Conservation (phyloP, 371 early-diverging fungal genomes). For the Syncephalastrum racemosum region DNA sequence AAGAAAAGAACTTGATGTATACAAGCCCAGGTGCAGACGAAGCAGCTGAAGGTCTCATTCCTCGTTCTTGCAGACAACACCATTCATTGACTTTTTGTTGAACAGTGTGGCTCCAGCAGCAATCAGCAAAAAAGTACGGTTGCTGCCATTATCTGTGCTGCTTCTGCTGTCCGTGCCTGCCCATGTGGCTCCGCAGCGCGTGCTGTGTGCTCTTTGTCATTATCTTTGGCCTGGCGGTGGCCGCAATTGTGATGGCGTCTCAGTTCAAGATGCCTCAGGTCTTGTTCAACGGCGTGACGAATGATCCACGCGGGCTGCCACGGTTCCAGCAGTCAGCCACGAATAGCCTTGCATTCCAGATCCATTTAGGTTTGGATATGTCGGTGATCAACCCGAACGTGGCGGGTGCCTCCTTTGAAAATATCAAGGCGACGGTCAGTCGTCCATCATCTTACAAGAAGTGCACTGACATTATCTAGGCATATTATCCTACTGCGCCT, state of each 20-base stretch:
- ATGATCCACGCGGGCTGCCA: conserved; percentile 17
- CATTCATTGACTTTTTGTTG: too few species aligned
- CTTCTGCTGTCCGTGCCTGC: conserved; percentile 26
- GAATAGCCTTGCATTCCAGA: conserved; percentile 12
- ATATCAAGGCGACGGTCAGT: conserved; percentile 27
- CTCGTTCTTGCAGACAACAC: too few species aligned
- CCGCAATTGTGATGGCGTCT: conserved; percentile 20
- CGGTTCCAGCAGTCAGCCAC: conserved; percentile 10
- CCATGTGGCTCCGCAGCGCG: conserved; percentile 25
- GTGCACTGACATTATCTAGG: conserved; percentile 22
- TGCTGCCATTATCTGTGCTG: too few species aligned
- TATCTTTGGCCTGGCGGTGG: conserved; percentile 15
- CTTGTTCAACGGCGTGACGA: conserved; percentile 17
- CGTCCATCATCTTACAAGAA: background rate
- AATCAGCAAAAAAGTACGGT: too few species aligned
- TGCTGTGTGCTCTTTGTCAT: conserved; percentile 22
- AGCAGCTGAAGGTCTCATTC: too few species aligned
- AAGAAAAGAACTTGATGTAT: too few species aligned
- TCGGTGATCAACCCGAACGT: conserved; percentile 37
- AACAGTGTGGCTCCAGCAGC: too few species aligned
- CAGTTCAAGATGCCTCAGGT: conserved; percentile 27
- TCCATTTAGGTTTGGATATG: conserved; percentile 30
- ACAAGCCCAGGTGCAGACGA: too few species aligned
- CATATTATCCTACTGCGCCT: conserved; percentile 39
- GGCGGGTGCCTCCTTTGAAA: conserved; percentile 32